Base-by-base conservation (phyloP, 2,329 filamentous ascomycete genomes). In the Scedosporium aurantiacum region DNA sequence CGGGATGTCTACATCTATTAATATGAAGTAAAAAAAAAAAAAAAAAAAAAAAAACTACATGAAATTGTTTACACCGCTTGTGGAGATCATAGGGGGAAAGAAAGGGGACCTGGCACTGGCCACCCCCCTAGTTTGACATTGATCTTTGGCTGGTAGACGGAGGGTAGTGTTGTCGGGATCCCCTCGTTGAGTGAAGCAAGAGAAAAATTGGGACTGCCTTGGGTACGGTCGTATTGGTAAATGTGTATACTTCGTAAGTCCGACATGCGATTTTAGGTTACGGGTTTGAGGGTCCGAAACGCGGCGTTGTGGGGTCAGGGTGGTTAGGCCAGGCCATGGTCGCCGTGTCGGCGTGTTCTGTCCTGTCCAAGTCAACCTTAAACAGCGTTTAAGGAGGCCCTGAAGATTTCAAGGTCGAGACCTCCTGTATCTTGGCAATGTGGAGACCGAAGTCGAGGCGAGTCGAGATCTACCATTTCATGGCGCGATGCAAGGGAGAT, bases 281-380 rank as follows among this genome's bases (percentile, higher is more conserved):
- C 58, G 40, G n/a, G 25, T 16, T 21, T 37, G 28, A n/a, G 41
- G 25, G n/a, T 54, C 58, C 58, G 58, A 60, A 60, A 60, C 58
- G 40, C 58, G 25, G n/a, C 58, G 23, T n/a, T 18, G 58, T 60
- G 58, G 58, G 58, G n/a, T 43, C 10, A 25, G 57, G n/a, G 37
- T 43, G 25, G 37, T 28, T 21, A 8, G 37, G 14, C 57, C 18
- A 6, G 5, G 18, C 43, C 37, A 27, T 27, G 41, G 57, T n/a
- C n/a, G 16, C n/a, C 18, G 23, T 23, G 32, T 37, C 32, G 16
- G 7, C 18, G 23, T 23, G 32, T 37, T 10, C 32, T 37, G 32
- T 37, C 32, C 2, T 16, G 32, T n/a, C 12, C 43, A 47, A 47
- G 43, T 47, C 32, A 37, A 37, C 32, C 32, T 37, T 37, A 37